phyloP scores from a whole-genome alignment of 116 monocot genomes.

The Iris pallida region DNA sequence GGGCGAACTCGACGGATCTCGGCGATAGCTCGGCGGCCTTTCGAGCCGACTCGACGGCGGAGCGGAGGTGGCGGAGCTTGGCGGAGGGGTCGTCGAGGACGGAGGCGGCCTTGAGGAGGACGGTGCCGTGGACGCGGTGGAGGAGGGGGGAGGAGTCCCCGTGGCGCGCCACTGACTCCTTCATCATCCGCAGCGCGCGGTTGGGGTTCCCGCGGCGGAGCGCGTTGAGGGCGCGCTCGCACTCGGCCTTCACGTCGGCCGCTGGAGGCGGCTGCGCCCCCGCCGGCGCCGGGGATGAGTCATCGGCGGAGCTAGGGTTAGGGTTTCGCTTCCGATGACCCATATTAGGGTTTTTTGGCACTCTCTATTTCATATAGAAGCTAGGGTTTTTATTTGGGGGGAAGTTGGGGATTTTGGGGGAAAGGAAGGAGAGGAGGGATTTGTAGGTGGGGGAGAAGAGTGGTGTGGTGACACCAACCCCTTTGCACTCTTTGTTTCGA shows the following conservation, averaged over 20 bases:
- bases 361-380: too few species aligned
- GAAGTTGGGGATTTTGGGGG: too few species aligned
- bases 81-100: slow-evolving; percentile 62
- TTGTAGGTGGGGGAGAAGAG: too few species aligned
- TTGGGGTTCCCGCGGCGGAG: slow-evolving; percentile 78
- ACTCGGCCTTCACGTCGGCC: slow-evolving; percentile 58
- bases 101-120: slow-evolving; percentile 51
- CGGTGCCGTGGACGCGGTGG: slow-evolving; percentile 68
- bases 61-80: slow-evolving; percentile 52
- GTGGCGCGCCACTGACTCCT: slow-evolving; percentile 45
- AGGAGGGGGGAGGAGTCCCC: slow-evolving; percentile 46
- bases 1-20: slow-evolving; percentile 71
- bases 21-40: slow-evolving; percentile 55
- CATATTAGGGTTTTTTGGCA: too few species aligned
- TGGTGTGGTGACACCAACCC: too few species aligned
- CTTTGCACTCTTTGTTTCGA: too few species aligned
- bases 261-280: background rate
- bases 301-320: slow-evolving; percentile 4
- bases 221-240: slow-evolving; percentile 57
- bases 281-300: background rate
- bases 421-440: too few species aligned
- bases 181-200: slow-evolving; percentile 66
- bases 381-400: too few species aligned
- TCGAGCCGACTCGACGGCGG: slow-evolving; percentile 66
- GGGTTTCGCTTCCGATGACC: slow-evolving; percentile 41